These are phyloP conservation scores for Wickerhamomyces hampshirensis DNA, from an alignment of 805 yeast genomes.

Conservation along the genomic window DNA sequence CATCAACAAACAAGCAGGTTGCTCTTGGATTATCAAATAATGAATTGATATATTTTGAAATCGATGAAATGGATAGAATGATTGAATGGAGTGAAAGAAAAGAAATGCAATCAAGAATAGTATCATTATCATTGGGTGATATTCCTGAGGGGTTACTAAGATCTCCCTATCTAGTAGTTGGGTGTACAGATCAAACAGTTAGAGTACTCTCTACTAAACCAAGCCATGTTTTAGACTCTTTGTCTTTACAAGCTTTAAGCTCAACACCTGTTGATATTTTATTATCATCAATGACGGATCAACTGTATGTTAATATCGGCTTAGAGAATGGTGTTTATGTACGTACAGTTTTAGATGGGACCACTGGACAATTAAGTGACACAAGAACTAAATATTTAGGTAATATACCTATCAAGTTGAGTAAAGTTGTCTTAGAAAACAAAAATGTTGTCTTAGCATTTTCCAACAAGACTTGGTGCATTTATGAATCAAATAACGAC, in stretches of 20 bases:
- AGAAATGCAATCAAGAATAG: constrained; percentile 48
- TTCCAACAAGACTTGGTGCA: constrained; percentile 30
- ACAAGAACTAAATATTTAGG: constrained; percentile 74
- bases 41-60: constrained; percentile 79
- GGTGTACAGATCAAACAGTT: constrained; percentile 65
- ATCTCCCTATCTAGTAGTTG: constrained; percentile 62
- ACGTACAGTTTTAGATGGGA: constrained; percentile 49
- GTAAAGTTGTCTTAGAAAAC: constrained; percentile 8
- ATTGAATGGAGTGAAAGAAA: constrained; percentile 64
- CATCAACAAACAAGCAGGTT: constrained; percentile 64
- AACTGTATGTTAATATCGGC: constrained; percentile 63
- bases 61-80: constrained; percentile 58
- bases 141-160: constrained; percentile 41
- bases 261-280: constrained; percentile 40
- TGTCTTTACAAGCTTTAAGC: constrained; percentile 63
- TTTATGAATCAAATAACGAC: constrained; percentile 20
- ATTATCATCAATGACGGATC: constrained; percentile 17
- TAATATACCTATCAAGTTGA: constrained; percentile 50
- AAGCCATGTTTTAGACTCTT: constrained; percentile 51
- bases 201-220: constrained; percentile 61
- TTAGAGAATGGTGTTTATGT: constrained; percentile 80
- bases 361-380: constrained; percentile 58
- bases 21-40: constrained; percentile 66
- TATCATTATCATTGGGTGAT: constrained; percentile 43
- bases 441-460: constrained; percentile 26